Evolutionary conservation across 306 rosid species (phyloP).

Genomic region (Trichosanthes cucumerina): DNA sequence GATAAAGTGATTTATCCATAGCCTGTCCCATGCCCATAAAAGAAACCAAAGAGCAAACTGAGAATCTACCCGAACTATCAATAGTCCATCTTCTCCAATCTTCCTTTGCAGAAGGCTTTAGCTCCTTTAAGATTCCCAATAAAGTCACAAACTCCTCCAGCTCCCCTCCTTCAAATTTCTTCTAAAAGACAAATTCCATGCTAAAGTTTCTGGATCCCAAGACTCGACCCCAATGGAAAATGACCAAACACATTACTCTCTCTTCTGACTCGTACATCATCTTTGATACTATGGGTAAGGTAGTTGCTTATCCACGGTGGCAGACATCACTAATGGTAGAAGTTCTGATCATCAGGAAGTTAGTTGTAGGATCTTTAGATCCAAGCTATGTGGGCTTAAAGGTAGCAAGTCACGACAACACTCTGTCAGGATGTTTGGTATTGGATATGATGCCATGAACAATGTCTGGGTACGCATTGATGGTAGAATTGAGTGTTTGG

Average conservation of each 20-base stretch:
- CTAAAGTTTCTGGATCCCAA: too few species aligned
- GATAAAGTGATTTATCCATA: too few species aligned
- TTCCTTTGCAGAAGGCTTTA: too few species aligned
- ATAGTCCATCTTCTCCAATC: too few species aligned
- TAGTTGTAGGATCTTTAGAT: not conserved
- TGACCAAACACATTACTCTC: not conserved
- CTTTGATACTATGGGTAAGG: too few species aligned
- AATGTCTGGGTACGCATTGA: not conserved
- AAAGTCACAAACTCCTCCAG: too few species aligned
- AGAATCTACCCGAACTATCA: too few species aligned
- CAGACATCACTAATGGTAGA: not conserved
- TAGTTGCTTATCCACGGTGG: not conserved
- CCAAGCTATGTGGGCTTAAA: not conserved
- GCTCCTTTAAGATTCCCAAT: too few species aligned
- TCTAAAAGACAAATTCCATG: too few species aligned
- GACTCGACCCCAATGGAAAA: not conserved
- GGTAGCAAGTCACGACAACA: not conserved
- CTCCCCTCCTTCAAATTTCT: too few species aligned
- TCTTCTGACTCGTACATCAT: not conserved
- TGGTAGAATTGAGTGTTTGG: not conserved
- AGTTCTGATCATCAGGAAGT: not conserved
- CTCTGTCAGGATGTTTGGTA: not conserved
- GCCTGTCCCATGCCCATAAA: too few species aligned
- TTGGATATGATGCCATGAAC: not conserved
- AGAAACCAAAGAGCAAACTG: too few species aligned